A percentile compares a stretch with the other conserved stretches of the same genome.
These are phyloP conservation scores for Volvox reticuliferus DNA, from an alignment of 139 green algal genomes.

Conservation along the genomic window DNA sequence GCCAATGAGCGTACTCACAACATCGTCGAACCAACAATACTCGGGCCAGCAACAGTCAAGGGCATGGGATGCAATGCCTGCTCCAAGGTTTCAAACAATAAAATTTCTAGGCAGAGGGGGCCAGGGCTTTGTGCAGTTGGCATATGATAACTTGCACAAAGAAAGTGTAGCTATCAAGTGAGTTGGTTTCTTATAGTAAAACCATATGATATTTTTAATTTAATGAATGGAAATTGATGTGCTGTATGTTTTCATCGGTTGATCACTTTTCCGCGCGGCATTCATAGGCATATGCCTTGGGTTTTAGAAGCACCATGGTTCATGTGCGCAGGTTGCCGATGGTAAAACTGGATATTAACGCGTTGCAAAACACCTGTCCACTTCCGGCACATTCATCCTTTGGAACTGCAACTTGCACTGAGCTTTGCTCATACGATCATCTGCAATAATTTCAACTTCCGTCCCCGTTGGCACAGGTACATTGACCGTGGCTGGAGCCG, in stretches of 20 bases:
- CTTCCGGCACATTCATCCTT: too few species aligned
- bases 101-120: slow-evolving; percentile 45
- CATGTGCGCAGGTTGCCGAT: too few species aligned
- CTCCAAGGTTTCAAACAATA: slow-evolving; percentile 18
- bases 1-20: background rate
- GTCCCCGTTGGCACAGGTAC: background rate
- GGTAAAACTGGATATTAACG: too few species aligned
- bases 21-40: background rate
- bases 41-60: background rate
- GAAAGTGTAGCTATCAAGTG: slow-evolving; percentile 49
- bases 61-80: background rate
- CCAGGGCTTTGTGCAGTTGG: slow-evolving; percentile 44
- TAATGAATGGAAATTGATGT: background rate
- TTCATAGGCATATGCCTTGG: too few species aligned
- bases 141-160: slow-evolving; percentile 22
- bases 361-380: too few species aligned
- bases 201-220: background rate
- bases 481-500: slow-evolving; percentile 36
- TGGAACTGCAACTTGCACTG: too few species aligned
- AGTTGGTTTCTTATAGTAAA: background rate
- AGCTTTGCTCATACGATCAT: too few species aligned
- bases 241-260: background rate
- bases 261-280: too few species aligned
- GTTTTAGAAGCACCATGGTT: too few species aligned
- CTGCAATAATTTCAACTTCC: too few species aligned